phyloP scores from a whole-genome alignment of 345 rosid species.

The Salix arbutifolia region DNA sequence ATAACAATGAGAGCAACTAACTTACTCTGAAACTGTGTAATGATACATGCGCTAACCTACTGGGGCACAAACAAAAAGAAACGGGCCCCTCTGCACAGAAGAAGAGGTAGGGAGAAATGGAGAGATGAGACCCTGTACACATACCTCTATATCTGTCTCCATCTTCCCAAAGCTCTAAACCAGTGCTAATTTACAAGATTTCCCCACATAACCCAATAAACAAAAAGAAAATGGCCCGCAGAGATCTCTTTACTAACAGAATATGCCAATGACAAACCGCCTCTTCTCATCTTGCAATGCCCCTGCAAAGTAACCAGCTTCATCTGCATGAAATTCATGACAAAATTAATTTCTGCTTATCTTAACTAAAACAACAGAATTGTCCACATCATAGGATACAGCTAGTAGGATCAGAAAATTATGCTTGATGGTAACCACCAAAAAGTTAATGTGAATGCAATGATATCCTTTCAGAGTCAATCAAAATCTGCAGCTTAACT shows the following conservation, averaged over 20 bases:
- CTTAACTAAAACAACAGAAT: not conserved
- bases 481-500: not conserved
- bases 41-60: conserved; percentile 52
- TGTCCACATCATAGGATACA: not conserved
- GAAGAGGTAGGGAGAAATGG: conserved; percentile 26
- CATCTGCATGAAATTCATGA: conserved; percentile 34
- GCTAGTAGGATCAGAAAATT: not conserved
- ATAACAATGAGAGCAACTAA: conserved; percentile 30
- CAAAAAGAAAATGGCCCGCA: conserved; percentile 8
- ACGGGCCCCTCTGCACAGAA: conserved; percentile 20
- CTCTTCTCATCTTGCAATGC: conserved; percentile 20
- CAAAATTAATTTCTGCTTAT: not conserved
- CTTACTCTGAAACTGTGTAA: conserved; percentile 38
- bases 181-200: conserved; percentile 55
- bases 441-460: not conserved
- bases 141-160: conserved; percentile 54
- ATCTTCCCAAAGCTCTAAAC: conserved; percentile 45
- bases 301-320: conserved; percentile 31
- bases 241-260: conserved; percentile 20
- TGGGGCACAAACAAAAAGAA: conserved; percentile 29
- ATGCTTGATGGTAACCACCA: not conserved
- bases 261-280: conserved; percentile 18
- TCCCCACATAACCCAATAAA: conserved; percentile 18
- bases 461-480: not conserved
- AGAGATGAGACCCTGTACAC: conserved; percentile 55